phyloP scores from a whole-genome alignment of 139 green algal species.

The Chlamydomonas sphaeroides region DNA sequence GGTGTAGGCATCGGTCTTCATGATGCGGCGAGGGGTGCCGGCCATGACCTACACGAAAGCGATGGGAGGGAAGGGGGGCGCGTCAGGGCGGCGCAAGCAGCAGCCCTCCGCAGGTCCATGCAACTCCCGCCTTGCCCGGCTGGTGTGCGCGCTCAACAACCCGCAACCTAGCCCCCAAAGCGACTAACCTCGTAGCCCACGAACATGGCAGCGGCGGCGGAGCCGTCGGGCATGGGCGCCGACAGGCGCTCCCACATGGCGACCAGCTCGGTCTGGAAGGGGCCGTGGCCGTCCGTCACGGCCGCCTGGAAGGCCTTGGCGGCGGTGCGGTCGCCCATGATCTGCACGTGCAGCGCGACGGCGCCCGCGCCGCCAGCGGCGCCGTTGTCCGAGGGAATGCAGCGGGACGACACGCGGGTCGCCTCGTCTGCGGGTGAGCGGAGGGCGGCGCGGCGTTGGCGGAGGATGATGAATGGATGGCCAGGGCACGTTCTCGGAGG shows the following conservation, averaged over 20 bases:
- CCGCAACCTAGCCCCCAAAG: too few species aligned
- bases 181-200: background rate
- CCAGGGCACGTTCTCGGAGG: background rate
- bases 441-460: background rate
- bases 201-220: background rate
- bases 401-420: background rate
- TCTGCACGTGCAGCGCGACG: background rate
- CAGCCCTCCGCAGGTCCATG: too few species aligned
- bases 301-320: conserved; percentile 6
- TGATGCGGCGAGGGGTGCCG: too few species aligned
- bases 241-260: background rate
- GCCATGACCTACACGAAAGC: too few species aligned
- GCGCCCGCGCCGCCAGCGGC: too few species aligned
- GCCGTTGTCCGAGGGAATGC: background rate
- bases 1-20: too few species aligned
- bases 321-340: background rate
- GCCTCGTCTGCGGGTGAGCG: background rate
- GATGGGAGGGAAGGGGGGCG: too few species aligned
- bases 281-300: background rate
- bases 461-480: too few species aligned
- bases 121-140: too few species aligned
- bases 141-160: too few species aligned
- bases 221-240: background rate
- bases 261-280: background rate
- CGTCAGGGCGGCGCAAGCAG: too few species aligned